Evolutionary conservation across 2,329 filamentous ascomycete genomes (phyloP).

Genomic region (Microcyclospora pomicola): DNA sequence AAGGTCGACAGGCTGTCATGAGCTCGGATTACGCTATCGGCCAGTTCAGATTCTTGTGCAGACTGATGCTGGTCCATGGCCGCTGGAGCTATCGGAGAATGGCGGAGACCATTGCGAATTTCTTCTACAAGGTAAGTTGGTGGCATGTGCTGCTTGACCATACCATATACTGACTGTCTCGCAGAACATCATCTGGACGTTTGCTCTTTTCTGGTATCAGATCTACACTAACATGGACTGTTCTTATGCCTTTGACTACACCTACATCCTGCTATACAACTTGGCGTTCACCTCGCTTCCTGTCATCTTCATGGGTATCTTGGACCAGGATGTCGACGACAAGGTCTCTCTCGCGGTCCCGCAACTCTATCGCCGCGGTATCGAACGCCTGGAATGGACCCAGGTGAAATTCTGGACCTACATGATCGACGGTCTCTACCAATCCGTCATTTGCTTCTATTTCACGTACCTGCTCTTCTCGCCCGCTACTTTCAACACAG

Average conservation of each 20-base stretch:
- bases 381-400: conserved; percentile 93
- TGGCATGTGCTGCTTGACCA: background rate
- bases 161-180: conserved; percentile 16
- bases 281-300: conserved; percentile 91
- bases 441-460: conserved; percentile 87
- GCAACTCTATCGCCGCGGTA: conserved; percentile 87
- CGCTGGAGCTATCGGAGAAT: conserved; percentile 93
- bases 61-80: conserved; percentile 78
- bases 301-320: conserved; percentile 86
- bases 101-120: conserved; percentile 89
- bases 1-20: conserved; percentile 88
- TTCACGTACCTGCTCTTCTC: conserved; percentile 73
- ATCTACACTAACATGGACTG: conserved; percentile 93
- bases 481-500: conserved; percentile 53
- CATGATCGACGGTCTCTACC: conserved; percentile 89
- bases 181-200: conserved; percentile 92
- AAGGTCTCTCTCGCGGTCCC: conserved; percentile 87
- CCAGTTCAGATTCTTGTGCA: conserved; percentile 78
- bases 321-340: conserved; percentile 94
- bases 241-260: conserved; percentile 94
- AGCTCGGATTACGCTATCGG: conserved; percentile 92
- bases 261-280: conserved; percentile 94
- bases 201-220: conserved; percentile 93
- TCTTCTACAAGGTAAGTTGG: conserved; percentile 78
- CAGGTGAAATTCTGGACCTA: conserved; percentile 94